A percentile compares a stretch with the other conserved stretches of the same genome.
Evolutionary conservation across 352 stramenopile genomes (phyloP).

Genomic region (Pythium phragmitis): DNA sequence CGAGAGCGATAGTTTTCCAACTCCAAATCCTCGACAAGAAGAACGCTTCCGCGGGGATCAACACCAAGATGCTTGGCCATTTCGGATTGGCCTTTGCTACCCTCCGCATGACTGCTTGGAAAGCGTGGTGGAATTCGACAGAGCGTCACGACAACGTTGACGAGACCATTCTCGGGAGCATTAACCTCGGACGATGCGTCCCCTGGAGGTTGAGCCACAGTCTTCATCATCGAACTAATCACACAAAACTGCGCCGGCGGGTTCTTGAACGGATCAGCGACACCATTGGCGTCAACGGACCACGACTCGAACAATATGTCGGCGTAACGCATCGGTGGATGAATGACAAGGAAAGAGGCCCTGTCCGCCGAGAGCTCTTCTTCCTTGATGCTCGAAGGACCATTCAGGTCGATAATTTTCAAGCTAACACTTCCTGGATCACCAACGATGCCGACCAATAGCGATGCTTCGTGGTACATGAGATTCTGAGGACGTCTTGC

Average conservation of each 20-base stretch:
- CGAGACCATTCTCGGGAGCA: not conserved
- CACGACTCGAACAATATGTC: conserved; percentile 32
- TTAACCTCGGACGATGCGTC: conserved; percentile 23
- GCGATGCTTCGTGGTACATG: conserved; percentile 36
- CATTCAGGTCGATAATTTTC: conserved; percentile 42
- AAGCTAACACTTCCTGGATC: conserved; percentile 50
- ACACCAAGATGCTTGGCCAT: conserved; percentile 28
- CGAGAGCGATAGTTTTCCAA: conserved; percentile 4
- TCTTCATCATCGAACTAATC: conserved; percentile 26
- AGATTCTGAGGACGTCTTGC: conserved; percentile 6
- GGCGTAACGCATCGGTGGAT: conserved; percentile 32
- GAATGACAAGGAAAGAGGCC: conserved; percentile 41
- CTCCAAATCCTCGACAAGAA: conserved; percentile 44
- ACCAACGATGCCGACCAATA: conserved; percentile 47
- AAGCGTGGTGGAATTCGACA: conserved; percentile 7
- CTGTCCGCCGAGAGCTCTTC: conserved; percentile 30
- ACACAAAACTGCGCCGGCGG: conserved; percentile 40
- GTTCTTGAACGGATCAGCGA: conserved; percentile 36
- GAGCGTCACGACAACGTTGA: conserved; percentile 18
- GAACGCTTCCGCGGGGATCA: conserved; percentile 47
- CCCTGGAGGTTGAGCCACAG: conserved; percentile 23
- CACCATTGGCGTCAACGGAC: conserved; percentile 23
- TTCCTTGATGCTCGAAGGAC: conserved; percentile 42
- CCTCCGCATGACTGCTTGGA: not conserved
- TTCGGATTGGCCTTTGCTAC: not conserved